These are phyloP conservation scores for Santalum album DNA, from an alignment of 164 flowering plant species.

Conservation along the genomic window DNA sequence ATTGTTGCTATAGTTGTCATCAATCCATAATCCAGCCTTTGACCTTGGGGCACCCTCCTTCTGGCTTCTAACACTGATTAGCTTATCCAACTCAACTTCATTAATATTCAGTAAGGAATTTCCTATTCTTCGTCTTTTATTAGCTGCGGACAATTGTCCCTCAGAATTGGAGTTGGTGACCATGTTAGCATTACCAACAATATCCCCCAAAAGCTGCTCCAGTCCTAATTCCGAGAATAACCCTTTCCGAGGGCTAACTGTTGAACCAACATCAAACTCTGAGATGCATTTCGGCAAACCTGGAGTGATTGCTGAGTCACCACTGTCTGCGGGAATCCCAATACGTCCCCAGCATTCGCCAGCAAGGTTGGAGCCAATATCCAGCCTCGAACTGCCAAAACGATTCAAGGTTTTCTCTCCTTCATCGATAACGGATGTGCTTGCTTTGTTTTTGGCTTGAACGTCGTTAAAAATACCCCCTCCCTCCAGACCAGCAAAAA, in stretches of 20 bases:
- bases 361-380: constrained; percentile 16
- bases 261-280: constrained; percentile 24
- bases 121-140: constrained; percentile 35
- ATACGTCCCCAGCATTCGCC: constrained; percentile 33
- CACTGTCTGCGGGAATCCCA: constrained; percentile 18
- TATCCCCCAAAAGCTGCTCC: constrained; percentile 40
- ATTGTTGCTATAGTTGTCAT: constrained; percentile 45
- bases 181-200: constrained; percentile 17
- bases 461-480: constrained; percentile 9
- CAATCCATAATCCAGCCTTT: constrained; percentile 40
- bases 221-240: constrained; percentile 57
- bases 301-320: constrained; percentile 13
- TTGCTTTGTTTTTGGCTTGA: constrained; percentile 17
- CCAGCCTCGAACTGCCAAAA: constrained; percentile 21
- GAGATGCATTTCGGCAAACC: constrained; percentile 30
- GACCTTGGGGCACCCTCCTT: constrained; percentile 27
- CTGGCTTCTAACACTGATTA: constrained; percentile 13
- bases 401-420: constrained; percentile 26
- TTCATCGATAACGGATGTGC: too few species aligned
- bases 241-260: constrained; percentile 28
- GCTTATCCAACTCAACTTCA: constrained; percentile 25
- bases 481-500: constrained; percentile 16
- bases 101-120: constrained; percentile 21
- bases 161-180: constrained; percentile 26
- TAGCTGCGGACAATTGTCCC: constrained; percentile 27